Conservation (phyloP, 176 grass and related monocot species). For the Panicum miliaceum region DNA sequence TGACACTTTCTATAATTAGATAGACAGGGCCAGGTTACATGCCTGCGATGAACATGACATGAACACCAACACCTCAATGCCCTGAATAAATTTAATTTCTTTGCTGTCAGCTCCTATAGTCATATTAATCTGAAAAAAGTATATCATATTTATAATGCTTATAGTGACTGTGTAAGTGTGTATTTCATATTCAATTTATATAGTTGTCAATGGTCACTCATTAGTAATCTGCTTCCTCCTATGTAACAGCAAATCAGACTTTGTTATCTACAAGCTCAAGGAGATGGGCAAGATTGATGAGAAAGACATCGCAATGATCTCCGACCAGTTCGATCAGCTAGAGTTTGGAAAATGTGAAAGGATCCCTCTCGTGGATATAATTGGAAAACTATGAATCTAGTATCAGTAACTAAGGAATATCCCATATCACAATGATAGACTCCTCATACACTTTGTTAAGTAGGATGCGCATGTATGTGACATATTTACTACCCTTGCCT, state of each 20-base stretch:
- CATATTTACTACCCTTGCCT: slow-evolving; percentile 25
- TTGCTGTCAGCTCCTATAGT: not conserved
- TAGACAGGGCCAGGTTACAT: slow-evolving; percentile 8
- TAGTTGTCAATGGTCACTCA: slow-evolving; percentile 5
- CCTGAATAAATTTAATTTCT: slow-evolving; percentile 14
- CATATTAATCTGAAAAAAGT: slow-evolving; percentile 27
- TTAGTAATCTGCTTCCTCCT: slow-evolving; percentile 35
- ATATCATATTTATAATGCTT: not conserved
- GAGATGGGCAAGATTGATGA: slow-evolving; percentile 67
- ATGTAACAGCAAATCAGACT: slow-evolving; percentile 76
- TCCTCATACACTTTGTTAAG: slow-evolving; percentile 11
- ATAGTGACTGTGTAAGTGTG: not conserved
- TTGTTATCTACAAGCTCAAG: slow-evolving; percentile 77
- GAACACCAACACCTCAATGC: slow-evolving; percentile 7
- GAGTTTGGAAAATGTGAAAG: slow-evolving; percentile 57
- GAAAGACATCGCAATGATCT: slow-evolving; percentile 59
- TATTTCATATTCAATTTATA: slow-evolving; percentile 25
- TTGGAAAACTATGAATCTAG: slow-evolving; percentile 49
- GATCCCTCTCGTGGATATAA: slow-evolving; percentile 51
- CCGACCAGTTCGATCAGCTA: slow-evolving; percentile 66
- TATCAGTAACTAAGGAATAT: slow-evolving; percentile 18
- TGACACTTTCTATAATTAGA: not conserved
- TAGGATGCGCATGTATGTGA: not conserved
- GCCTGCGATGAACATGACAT: not conserved
- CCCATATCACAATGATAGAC: slow-evolving; percentile 13